Conservation (phyloP, 2,329 filamentous ascomycete genomes). For the Cyphellophora attinorum region DNA sequence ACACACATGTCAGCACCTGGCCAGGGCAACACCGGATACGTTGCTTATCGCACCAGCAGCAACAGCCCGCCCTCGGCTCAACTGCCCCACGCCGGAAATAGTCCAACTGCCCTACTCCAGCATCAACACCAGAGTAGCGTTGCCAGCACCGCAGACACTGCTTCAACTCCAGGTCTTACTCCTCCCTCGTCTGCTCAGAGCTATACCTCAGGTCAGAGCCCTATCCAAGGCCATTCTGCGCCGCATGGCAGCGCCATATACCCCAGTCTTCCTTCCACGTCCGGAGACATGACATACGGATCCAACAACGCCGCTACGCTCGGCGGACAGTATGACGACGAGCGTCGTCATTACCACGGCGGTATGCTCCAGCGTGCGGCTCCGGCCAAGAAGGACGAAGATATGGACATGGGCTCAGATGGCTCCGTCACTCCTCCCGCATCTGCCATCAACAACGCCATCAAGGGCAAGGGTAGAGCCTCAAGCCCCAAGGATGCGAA, state of each 20-base stretch:
- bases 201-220: slow-evolving; percentile 53
- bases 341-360: slow-evolving; percentile 50
- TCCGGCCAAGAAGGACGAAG: slow-evolving; percentile 27
- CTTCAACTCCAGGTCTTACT: slow-evolving; percentile 52
- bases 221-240: slow-evolving; percentile 27
- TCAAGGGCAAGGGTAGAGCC: slow-evolving; percentile 13
- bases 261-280: slow-evolving; percentile 51
- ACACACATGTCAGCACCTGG: slow-evolving; percentile 70
- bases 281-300: slow-evolving; percentile 43
- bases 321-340: slow-evolving; percentile 48
- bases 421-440: slow-evolving; percentile 19
- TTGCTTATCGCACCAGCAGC: slow-evolving; percentile 44
- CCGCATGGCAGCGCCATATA: slow-evolving; percentile 44
- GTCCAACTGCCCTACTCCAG: slow-evolving; percentile 15
- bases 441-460: slow-evolving; percentile 11
- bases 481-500: slow-evolving; percentile 13
- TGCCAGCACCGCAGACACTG: slow-evolving; percentile 28
- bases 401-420: slow-evolving; percentile 27
- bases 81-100: slow-evolving; percentile 27
- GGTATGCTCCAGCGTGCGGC: slow-evolving; percentile 49
- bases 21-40: slow-evolving; percentile 63
- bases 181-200: slow-evolving; percentile 54
- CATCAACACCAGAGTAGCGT: slow-evolving; percentile 24
- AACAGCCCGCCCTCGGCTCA: slow-evolving; percentile 42
- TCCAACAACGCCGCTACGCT: slow-evolving; percentile 53